Evolutionary conservation across 73 alveolate genomes (phyloP).

Genomic region (Paramecium pentaurelia): DNA sequence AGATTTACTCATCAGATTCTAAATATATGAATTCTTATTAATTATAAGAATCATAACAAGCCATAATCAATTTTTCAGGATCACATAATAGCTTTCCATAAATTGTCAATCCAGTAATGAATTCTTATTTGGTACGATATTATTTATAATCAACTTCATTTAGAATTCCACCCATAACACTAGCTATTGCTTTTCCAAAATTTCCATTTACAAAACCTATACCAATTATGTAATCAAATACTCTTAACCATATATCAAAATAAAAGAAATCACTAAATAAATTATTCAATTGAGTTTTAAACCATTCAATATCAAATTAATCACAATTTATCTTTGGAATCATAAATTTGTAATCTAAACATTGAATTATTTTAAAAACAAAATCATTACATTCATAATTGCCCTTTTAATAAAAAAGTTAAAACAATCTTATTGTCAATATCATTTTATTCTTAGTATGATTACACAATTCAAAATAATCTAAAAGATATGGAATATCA

Average conservation of each 20-base stretch:
- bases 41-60: background rate
- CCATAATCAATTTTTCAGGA: background rate
- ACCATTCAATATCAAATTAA: background rate
- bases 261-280: slow-evolving; percentile 22
- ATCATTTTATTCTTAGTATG: background rate
- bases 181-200: background rate
- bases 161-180: slow-evolving; percentile 22
- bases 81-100: slow-evolving; percentile 5
- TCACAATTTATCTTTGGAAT: background rate
- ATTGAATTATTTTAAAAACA: background rate
- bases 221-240: background rate
- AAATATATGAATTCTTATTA: background rate
- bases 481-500: background rate
- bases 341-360: background rate
- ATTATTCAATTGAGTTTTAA: background rate
- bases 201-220: background rate
- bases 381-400: background rate
- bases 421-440: background rate
- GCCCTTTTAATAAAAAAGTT: background rate
- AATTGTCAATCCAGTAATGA: background rate
- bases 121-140: background rate
- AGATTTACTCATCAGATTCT: background rate
- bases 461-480: background rate
- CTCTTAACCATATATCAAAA: slow-evolving; percentile 43
- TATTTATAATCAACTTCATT: background rate